phyloP scores from a whole-genome alignment of 1,284 basidiomycete species.

The Flammula alnicola region DNA sequence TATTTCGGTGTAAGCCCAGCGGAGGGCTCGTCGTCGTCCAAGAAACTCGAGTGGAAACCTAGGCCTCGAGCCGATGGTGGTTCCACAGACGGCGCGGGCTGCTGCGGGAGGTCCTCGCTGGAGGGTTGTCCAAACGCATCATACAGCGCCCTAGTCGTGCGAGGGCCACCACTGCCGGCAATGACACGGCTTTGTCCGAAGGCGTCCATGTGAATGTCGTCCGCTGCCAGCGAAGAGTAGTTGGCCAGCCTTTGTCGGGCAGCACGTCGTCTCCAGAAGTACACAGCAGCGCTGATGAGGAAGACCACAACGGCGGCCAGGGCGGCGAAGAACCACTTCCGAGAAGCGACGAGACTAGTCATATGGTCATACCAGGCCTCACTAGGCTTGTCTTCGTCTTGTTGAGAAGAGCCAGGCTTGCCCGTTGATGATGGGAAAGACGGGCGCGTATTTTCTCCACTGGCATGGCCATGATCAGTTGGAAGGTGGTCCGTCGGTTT shows the following conservation, averaged over 20 bases:
- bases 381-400: slow-evolving; percentile 68
- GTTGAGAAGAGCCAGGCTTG: slow-evolving; percentile 38
- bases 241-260: slow-evolving; percentile 47
- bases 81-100: slow-evolving; percentile 26
- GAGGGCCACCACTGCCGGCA: slow-evolving; percentile 41
- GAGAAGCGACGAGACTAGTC: slow-evolving; percentile 69
- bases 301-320: slow-evolving; percentile 64
- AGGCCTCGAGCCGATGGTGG: slow-evolving; percentile 36
- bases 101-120: slow-evolving; percentile 19
- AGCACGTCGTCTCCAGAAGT: slow-evolving; percentile 70
- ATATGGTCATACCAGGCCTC: slow-evolving; percentile 45
- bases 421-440: slow-evolving; percentile 52
- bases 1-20: slow-evolving; percentile 48
- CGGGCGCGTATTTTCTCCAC: slow-evolving; percentile 71
- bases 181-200: slow-evolving; percentile 40
- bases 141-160: slow-evolving; percentile 82
- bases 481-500: slow-evolving; percentile 93
- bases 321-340: slow-evolving; percentile 84
- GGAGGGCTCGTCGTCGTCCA: slow-evolving; percentile 65
- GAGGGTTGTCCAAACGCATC: slow-evolving; percentile 81
- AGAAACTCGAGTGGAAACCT: slow-evolving; percentile 65
- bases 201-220: slow-evolving; percentile 75
- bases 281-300: slow-evolving; percentile 59
- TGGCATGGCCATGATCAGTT: slow-evolving; percentile 74
- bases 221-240: slow-evolving; percentile 72